phyloP scores from a whole-genome alignment of 768 basidiomycete genomes.

The Lyophyllum atratum region DNA sequence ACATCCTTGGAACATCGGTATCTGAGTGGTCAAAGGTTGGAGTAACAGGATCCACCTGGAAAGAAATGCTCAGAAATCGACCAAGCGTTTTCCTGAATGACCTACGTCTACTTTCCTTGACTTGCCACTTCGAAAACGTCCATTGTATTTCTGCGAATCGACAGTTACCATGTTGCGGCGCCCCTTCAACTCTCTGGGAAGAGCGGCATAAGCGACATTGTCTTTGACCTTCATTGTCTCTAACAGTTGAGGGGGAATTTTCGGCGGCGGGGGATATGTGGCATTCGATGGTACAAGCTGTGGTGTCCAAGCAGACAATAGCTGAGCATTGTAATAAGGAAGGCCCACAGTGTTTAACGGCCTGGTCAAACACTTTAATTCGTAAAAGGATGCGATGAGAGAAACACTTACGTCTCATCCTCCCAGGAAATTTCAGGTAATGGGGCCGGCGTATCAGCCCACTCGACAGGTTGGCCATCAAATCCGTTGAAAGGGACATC shows the following conservation, averaged over 20 bases:
- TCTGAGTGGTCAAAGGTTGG: constrained; percentile 51
- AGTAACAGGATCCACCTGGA: constrained; percentile 55
- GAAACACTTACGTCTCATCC: constrained; percentile 65
- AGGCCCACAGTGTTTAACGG: constrained; percentile 89
- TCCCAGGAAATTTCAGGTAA: constrained; percentile 80
- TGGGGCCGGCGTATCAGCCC: constrained; percentile 75
- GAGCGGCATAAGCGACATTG: constrained; percentile 84
- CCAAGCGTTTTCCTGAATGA: neutral
- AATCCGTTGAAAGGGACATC: constrained; percentile 84
- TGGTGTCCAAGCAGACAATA: constrained; percentile 75
- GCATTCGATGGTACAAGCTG: constrained; percentile 39
- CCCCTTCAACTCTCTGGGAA: constrained; percentile 85
- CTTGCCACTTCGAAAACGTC: constrained; percentile 88
- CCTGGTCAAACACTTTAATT: constrained; percentile 36
- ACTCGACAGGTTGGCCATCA: constrained; percentile 82
- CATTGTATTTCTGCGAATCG: constrained; percentile 53
- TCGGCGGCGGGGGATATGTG: constrained; percentile 67
- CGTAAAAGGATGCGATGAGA: neutral
- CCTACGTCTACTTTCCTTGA: constrained; percentile 46
- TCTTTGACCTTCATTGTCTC: constrained; percentile 84
- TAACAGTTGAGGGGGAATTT: constrained; percentile 80
- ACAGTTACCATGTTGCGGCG: constrained; percentile 74
- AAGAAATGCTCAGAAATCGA: constrained; percentile 2
- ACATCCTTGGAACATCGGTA: constrained; percentile 74
- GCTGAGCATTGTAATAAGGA: constrained; percentile 74